A percentile compares a stretch with the other conserved stretches of the same genome.
These are phyloP conservation scores for Entrophospora sp. DNA, from an alignment of 192 early-diverging fungal species.

Conservation along the genomic window DNA sequence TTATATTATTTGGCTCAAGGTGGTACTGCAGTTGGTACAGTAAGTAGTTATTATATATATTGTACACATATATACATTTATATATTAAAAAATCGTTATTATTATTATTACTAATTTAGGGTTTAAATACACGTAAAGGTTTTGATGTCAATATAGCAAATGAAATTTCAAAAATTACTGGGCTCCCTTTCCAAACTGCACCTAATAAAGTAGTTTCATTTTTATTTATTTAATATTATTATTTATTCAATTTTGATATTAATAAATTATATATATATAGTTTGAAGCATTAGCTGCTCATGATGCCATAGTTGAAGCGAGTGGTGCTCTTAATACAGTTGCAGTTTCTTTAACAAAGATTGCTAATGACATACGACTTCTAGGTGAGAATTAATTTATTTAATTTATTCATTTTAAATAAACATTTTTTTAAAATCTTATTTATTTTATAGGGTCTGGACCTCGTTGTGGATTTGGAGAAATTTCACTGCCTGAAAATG, in stretches of 20 bases:
- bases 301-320: constrained; percentile 95
- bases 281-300: constrained; percentile 98
- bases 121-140: constrained; percentile 89
- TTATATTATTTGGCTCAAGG: constrained; percentile 94
- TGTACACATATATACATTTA: too few relatives aligned
- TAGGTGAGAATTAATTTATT: constrained; percentile 49
- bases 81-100: too few relatives aligned
- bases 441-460: constrained; percentile 61
- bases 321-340: constrained; percentile 89
- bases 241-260: background rate
- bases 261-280: constrained; percentile 24
- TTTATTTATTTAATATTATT: background rate
- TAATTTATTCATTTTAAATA: background rate
- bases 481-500: constrained; percentile 93
- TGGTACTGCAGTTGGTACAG: constrained; percentile 93
- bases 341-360: constrained; percentile 98
- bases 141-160: constrained; percentile 88
- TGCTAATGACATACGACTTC: constrained; percentile 95
- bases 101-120: constrained; percentile 33
- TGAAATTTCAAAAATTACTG: constrained; percentile 81
- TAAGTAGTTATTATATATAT: constrained; percentile 26
- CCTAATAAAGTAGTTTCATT: constrained; percentile 77
- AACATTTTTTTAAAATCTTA: background rate
- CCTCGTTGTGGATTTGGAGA: constrained; percentile 98
- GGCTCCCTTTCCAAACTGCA: constrained; percentile 85